Evolutionary conservation across 1,284 basidiomycete genomes (phyloP).

Genomic region (Puccinia polysora): DNA sequence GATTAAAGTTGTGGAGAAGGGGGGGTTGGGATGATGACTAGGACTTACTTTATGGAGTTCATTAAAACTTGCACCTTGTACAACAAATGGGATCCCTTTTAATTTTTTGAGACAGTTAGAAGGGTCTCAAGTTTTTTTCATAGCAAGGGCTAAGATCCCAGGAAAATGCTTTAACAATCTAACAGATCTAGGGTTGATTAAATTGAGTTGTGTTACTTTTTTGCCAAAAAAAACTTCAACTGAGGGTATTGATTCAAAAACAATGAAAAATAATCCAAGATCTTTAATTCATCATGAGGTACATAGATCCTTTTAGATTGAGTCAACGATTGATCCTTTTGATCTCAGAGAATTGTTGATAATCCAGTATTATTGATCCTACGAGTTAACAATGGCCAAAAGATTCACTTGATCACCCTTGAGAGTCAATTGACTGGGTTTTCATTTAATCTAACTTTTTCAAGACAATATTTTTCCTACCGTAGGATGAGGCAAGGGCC

Average conservation of each 20-base stretch:
- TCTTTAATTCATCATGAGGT: constrained; percentile 80
- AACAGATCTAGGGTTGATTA: constrained; percentile 66
- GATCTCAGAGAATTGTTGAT: too few species aligned
- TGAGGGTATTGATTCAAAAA: constrained; percentile 81
- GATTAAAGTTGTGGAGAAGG: too few species aligned
- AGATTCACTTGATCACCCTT: constrained; percentile 95
- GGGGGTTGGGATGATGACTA: too few species aligned
- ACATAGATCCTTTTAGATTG: constrained; percentile 78
- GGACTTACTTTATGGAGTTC: constrained; percentile 45
- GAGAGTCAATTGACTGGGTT: constrained; percentile 95
- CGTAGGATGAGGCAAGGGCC: constrained; percentile 94
- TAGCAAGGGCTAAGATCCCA: constrained; percentile 87
- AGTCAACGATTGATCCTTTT: constrained; percentile 62
- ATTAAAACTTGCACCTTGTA: constrained; percentile 75
- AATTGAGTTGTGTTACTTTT: constrained; percentile 62
- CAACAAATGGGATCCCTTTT: constrained; percentile 91
- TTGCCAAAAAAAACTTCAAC: constrained; percentile 84
- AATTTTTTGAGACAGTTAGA: constrained; percentile 69
- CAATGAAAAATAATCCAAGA: constrained; percentile 92
- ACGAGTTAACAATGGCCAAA: too few species aligned
- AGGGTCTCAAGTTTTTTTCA: constrained; percentile 71
- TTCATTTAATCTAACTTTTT: constrained; percentile 89
- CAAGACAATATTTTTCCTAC: constrained; percentile 92
- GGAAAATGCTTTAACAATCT: constrained; percentile 89
- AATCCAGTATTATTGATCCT: too few species aligned